These are phyloP conservation scores for Basidiobolus meristosporus DNA, from an alignment of 371 early-diverging fungal species.

Conservation along the genomic window DNA sequence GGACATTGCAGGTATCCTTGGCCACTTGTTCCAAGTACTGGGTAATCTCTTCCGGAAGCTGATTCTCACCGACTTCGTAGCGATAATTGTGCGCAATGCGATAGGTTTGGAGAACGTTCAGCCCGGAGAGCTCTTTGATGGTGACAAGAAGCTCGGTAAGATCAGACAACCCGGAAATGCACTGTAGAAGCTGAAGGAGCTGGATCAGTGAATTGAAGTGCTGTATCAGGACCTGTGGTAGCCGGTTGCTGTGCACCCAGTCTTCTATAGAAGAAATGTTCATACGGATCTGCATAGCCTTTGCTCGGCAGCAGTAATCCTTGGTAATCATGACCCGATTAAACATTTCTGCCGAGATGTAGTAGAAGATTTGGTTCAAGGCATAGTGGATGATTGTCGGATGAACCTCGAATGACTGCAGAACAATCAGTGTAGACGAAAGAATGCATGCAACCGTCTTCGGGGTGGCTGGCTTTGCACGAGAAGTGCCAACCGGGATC, in stretches of 20 bases:
- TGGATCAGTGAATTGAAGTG: constrained; percentile 54
- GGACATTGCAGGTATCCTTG: constrained; percentile 30
- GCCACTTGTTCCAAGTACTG: constrained; percentile 45
- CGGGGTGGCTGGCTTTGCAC: constrained; percentile 18
- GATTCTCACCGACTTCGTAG: constrained; percentile 65
- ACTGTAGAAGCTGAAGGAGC: constrained; percentile 63
- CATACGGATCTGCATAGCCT: constrained; percentile 68
- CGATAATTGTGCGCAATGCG: constrained; percentile 51
- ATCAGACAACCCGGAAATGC: constrained; percentile 43
- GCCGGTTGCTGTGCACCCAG: constrained; percentile 46
- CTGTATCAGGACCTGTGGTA: constrained; percentile 17
- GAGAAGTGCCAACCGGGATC: constrained; percentile 4
- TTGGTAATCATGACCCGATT: constrained; percentile 59
- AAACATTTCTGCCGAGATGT: constrained; percentile 55
- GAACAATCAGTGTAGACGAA: constrained; percentile 27
- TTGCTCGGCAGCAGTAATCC: constrained; percentile 52
- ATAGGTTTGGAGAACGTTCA: constrained; percentile 52
- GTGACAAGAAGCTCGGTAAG: constrained; percentile 51
- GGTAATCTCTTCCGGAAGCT: constrained; percentile 43
- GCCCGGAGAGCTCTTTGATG: constrained; percentile 29
- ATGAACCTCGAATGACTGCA: constrained; percentile 41
- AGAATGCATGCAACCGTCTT: constrained; percentile 38
- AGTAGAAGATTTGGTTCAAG: constrained; percentile 51
- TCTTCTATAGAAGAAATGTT: constrained; percentile 64
- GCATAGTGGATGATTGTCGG: constrained; percentile 46